These are phyloP conservation scores for Pseudogymnoascus sp. DNA, from an alignment of 2,329 filamentous ascomycete species.

Conservation along the genomic window DNA sequence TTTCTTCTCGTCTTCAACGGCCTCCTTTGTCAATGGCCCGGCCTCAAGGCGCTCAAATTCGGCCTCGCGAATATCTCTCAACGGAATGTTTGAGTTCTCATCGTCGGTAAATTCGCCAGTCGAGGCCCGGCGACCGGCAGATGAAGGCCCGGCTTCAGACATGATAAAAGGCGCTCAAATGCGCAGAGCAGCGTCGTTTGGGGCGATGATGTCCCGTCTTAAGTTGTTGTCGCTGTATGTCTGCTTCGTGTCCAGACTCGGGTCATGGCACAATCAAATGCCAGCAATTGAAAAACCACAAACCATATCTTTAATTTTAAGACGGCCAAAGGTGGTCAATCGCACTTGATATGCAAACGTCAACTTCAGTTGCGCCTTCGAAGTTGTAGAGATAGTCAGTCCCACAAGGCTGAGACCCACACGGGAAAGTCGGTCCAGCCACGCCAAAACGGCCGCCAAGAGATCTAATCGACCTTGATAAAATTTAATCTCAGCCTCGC, in stretches of 20 bases:
- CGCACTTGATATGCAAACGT: not conserved
- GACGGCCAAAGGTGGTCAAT: not conserved
- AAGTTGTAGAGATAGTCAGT: not conserved
- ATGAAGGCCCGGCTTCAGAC: not conserved
- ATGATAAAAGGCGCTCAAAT: not conserved
- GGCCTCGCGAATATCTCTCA: slow-evolving; percentile 1
- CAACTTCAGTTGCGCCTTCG: not conserved
- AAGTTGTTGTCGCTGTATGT: not conserved
- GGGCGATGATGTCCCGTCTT: not conserved
- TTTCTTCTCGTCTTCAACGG: not conserved
- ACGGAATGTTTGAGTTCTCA: not conserved
- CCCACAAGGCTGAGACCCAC: slow-evolving; percentile 4
- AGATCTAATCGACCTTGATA: slow-evolving; percentile 6
- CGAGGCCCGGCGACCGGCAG: not conserved
- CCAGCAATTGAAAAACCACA: not conserved
- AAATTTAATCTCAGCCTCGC: slow-evolving; percentile 6
- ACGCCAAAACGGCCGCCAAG: not conserved
- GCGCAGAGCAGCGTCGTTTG: not conserved
- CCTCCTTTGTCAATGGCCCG: not conserved
- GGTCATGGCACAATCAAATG: not conserved
- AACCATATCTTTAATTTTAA: not conserved
- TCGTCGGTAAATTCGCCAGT: slow-evolving; percentile 3
- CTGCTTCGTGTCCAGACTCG: not conserved
- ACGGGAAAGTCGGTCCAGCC: slow-evolving; percentile 2
- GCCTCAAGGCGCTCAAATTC: slow-evolving; percentile 1